A percentile compares a stretch with the other conserved stretches of the same genome.
Conservation (phyloP, 352 stramenopile genomes). For the Pythium brachiatum region DNA sequence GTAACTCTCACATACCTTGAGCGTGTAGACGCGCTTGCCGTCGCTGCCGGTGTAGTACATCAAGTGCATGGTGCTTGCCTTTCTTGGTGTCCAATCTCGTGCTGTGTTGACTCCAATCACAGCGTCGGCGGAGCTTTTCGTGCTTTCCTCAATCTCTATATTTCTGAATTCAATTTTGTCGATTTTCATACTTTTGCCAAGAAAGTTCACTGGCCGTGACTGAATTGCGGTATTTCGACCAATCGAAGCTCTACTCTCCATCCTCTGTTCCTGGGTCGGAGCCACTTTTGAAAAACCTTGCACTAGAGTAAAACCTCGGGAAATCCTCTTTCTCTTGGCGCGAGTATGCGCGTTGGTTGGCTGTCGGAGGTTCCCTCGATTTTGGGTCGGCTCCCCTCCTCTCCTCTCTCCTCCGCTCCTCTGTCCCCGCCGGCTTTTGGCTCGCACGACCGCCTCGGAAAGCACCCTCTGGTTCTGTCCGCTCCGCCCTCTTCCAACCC, state of each 20-base stretch:
- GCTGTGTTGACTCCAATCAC: slow-evolving; percentile 18
- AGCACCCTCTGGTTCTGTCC: slow-evolving; percentile 12
- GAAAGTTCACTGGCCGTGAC: slow-evolving; percentile 22
- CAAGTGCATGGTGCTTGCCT: slow-evolving; percentile 92
- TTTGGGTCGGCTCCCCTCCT: slow-evolving; percentile 22
- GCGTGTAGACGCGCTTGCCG: slow-evolving; percentile 98
- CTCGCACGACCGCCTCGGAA: slow-evolving; percentile 1
- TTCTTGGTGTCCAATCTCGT: slow-evolving; percentile 2
- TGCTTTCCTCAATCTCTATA: slow-evolving; percentile 5
- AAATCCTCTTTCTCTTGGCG: slow-evolving; percentile 16
- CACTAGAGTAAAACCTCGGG: background rate
- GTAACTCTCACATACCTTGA: slow-evolving; percentile 86
- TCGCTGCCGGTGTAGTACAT: slow-evolving; percentile 98
- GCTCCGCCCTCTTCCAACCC: slow-evolving; percentile 19
- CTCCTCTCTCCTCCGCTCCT: slow-evolving; percentile 14
- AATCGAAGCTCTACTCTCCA: background rate
- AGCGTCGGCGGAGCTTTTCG: slow-evolving; percentile 9
- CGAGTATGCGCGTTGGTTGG: slow-evolving; percentile 26
- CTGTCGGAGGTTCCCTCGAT: slow-evolving; percentile 31
- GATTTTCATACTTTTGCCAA: background rate
- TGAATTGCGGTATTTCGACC: slow-evolving; percentile 8
- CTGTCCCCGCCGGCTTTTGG: slow-evolving; percentile 4
- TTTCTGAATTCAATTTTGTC: background rate
- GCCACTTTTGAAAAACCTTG: slow-evolving; percentile 11
- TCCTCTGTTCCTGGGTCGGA: slow-evolving; percentile 6